Evolutionary conservation across 768 basidiomycete species (phyloP).

Genomic region (Hygrophorus russula): DNA sequence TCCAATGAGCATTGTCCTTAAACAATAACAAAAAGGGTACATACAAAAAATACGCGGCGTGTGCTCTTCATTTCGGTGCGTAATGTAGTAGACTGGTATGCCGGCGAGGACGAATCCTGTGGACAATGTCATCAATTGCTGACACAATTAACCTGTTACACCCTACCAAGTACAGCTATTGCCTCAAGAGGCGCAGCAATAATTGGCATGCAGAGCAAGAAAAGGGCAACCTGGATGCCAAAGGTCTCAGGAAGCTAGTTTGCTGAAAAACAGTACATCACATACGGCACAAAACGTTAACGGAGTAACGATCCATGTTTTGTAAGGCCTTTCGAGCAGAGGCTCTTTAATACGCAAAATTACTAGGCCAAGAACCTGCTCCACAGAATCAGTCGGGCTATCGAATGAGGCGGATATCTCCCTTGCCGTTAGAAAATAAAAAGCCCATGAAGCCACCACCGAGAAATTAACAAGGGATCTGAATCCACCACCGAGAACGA

Average conservation of each 20-base stretch:
- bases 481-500: slow-evolving; percentile 83
- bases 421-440: slow-evolving; percentile 74
- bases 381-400: neutral
- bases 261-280: slow-evolving; percentile 8
- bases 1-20: slow-evolving; percentile 8
- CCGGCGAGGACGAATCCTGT: slow-evolving; percentile 71
- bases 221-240: slow-evolving; percentile 60
- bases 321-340: slow-evolving; percentile 81
- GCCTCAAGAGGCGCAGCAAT: slow-evolving; percentile 90
- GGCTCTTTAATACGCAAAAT: slow-evolving; percentile 89
- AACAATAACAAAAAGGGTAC: slow-evolving; percentile 11
- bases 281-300: slow-evolving; percentile 79
- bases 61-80: slow-evolving; percentile 39
- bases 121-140: slow-evolving; percentile 4
- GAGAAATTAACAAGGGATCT: slow-evolving; percentile 83
- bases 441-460: slow-evolving; percentile 78
- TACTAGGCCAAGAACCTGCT: slow-evolving; percentile 76
- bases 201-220: slow-evolving; percentile 88
- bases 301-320: slow-evolving; percentile 85
- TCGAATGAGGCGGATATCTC: slow-evolving; percentile 3
- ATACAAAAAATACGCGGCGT: slow-evolving; percentile 30
- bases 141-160: neutral
- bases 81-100: slow-evolving; percentile 75
- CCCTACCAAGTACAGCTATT: slow-evolving; percentile 70
- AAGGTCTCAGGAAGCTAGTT: slow-evolving; percentile 3